Evolutionary conservation across 495 filamentous ascomycete species (phyloP).

Genomic region (Neurospora intermedia): DNA sequence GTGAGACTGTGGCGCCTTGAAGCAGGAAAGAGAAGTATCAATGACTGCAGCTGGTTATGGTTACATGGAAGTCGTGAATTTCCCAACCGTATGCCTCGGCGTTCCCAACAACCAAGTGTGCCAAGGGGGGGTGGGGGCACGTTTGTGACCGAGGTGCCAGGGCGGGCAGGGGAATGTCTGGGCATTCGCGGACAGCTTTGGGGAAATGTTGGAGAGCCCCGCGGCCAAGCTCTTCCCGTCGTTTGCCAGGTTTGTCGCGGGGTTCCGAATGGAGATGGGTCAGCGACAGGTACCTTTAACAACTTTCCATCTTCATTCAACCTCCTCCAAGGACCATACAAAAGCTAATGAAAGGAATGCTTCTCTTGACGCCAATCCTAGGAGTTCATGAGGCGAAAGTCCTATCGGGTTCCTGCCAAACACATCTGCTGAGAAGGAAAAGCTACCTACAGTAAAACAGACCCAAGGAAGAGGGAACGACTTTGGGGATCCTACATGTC

Average conservation of each 20-base stretch:
- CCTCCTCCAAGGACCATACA: neutral
- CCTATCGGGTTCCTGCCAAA: neutral
- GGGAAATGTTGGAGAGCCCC: conserved; percentile 9
- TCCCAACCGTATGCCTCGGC: neutral
- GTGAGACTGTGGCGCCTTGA: neutral
- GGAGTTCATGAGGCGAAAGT: neutral
- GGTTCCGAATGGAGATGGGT: neutral
- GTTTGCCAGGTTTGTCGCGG: neutral
- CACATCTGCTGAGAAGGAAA: neutral
- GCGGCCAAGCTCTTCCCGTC: neutral
- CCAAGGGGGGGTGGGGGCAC: neutral
- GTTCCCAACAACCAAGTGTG: neutral
- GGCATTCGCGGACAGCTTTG: conserved; percentile 8
- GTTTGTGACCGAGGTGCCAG: no score
- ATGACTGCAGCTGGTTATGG: neutral
- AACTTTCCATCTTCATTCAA: neutral
- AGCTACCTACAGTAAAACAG: neutral
- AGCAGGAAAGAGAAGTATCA: neutral
- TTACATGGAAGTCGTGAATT: neutral
- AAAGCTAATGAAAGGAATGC: neutral
- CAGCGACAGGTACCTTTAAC: neutral
- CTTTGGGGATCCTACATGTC: neutral
- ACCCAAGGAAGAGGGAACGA: neutral
- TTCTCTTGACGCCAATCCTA: neutral
- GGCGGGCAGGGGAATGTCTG: no score